These are phyloP conservation scores for Aspergillus sp. DNA, from an alignment of 2,329 filamentous ascomycete species.

Conservation along the genomic window DNA sequence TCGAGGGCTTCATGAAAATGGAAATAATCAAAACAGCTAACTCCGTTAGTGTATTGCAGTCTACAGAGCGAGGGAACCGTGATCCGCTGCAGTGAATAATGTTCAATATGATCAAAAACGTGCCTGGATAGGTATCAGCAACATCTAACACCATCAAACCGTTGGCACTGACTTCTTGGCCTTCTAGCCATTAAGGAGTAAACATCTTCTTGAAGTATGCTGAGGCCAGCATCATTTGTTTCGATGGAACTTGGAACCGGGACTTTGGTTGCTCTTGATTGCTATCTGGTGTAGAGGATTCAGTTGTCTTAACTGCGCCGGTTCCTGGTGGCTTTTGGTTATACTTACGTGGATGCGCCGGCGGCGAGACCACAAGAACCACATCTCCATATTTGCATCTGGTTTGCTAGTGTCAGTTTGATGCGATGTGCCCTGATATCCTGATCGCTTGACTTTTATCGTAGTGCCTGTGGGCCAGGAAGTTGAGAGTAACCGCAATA, in stretches of 20 bases:
- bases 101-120: slow-evolving; percentile 1
- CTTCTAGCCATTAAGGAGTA: neutral
- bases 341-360: neutral
- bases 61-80: neutral
- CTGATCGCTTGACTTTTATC: too few relatives aligned
- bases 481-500: too few relatives aligned
- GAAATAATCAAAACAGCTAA: slow-evolving; percentile 3
- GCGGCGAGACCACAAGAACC: neutral
- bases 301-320: too few relatives aligned
- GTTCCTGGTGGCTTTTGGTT: neutral
- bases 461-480: too few relatives aligned
- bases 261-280: neutral
- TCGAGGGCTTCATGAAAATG: slow-evolving; percentile 3
- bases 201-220: slow-evolving; percentile 2
- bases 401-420: neutral
- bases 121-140: neutral
- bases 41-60: neutral
- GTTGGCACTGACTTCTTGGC: neutral
- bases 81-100: slow-evolving; percentile 1
- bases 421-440: too few relatives aligned
- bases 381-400: neutral
- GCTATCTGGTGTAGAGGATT: too few relatives aligned
- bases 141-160: neutral
- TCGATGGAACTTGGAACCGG: slow-evolving; percentile 3
- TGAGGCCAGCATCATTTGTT: slow-evolving; percentile 1